Base-by-base conservation (phyloP, 306 rosid species). In the Sophora flavescens region DNA sequence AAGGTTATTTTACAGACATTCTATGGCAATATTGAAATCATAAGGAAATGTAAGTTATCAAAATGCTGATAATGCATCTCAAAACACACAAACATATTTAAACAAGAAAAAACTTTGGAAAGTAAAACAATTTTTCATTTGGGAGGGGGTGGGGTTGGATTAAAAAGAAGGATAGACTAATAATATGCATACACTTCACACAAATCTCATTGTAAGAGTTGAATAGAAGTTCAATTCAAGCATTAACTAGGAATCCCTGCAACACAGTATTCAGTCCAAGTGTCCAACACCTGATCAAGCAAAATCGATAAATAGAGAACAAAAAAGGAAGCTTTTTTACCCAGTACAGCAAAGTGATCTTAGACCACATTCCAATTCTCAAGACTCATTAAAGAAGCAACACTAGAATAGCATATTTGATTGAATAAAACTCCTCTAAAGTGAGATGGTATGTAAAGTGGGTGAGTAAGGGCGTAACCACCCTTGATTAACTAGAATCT, bases 311-410 rank as follows among this genome's bases (percentile, higher is more conserved):
- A 30, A 58, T 16, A 66, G 13, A 42, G 16, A 54, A 22, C 18
- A 26, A 58, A 15, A 63, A 41, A 60, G 12, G 69, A 58, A 63
- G 26, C 14, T n/a, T 45, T 67, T 47, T 47, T 60, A 14, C 7
- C 36, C 6, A 18, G 6, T 32, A 41, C 32, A 44, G 14, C 32
- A 71, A 78, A 33, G 44, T n/a, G 22, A 78, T 4, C 65, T 28
- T 4, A 32, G 59, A 75, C 62, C 66, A 62, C 70, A 74, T 54
- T 78, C 56, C 59, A 26, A 54, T 35, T 47, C 59, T 22, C 8
- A 74, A 39, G 63, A 58, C 60, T 65, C 68, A 65, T 16, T 17
- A 62, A 62, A 62, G 48, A 72, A 76, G 28, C 6, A 77, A 51
- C 61, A 63, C 2, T 50, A 30, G 11, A 47, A 67, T 33, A 22